Percentiles rank a stretch among this genome's conserved stretches.
Evolutionary conservation across 2,329 filamentous ascomycete species (phyloP).

Genomic region (Colletotrichum zoysiae): DNA sequence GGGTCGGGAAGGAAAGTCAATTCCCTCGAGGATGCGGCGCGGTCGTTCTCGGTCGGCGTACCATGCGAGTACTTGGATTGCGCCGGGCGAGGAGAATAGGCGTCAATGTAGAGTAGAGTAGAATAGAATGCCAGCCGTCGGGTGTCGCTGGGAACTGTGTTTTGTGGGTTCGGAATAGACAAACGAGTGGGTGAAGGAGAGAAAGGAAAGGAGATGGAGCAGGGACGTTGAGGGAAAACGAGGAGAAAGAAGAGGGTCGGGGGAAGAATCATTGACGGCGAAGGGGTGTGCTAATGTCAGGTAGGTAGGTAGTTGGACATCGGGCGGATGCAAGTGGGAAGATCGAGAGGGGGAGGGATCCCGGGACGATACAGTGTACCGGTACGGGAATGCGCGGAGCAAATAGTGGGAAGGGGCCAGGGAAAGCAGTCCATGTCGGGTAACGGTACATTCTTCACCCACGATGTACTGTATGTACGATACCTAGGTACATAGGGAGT

Average conservation of each 20-base stretch:
- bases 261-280: conserved; percentile 34
- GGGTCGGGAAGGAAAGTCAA: conserved; percentile 1
- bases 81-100: neutral
- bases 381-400: conserved; percentile 17
- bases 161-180: conserved; percentile 19
- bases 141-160: conserved; percentile 10
- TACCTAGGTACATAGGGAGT: no score
- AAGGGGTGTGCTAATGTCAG: conserved; percentile 29
- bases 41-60: conserved; percentile 13
- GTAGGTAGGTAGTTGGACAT: conserved; percentile 31
- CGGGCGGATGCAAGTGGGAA: conserved; percentile 27
- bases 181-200: conserved; percentile 28
- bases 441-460: neutral
- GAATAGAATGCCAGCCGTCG: conserved; percentile 1
- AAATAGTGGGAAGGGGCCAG: conserved; percentile 8
- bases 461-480: no score
- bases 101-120: neutral
- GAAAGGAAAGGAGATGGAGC: conserved; percentile 19
- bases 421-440: neutral
- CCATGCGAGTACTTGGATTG: conserved; percentile 23
- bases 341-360: neutral
- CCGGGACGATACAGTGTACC: conserved; percentile 27
- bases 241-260: conserved; percentile 21
- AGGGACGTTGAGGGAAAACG: conserved; percentile 32
- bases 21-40: conserved; percentile 21